Evolutionary conservation across 2,329 filamentous ascomycete genomes (phyloP).

Genomic region (Dactylonectria macrodidyma): DNA sequence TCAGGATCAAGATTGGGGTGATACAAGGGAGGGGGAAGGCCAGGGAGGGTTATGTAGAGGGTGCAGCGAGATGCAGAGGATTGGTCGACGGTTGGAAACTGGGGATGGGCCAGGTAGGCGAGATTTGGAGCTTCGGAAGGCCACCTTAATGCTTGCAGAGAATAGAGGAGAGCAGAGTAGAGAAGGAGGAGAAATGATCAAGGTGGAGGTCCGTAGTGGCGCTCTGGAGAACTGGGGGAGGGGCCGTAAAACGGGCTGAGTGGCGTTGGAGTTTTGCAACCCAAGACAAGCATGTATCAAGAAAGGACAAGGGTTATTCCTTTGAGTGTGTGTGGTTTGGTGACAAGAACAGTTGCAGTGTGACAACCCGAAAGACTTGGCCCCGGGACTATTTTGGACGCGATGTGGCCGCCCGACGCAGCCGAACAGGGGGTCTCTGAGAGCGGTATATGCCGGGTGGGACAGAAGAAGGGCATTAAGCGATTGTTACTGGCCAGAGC

Average conservation of each 20-base stretch:
- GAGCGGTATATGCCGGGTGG: slow-evolving; percentile 4
- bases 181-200: neutral
- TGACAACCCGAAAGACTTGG: neutral
- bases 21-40: neutral
- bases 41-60: neutral
- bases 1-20: neutral
- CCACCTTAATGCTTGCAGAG: neutral
- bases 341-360: neutral
- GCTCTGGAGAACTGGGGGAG: neutral
- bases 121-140: slow-evolving; percentile 11
- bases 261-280: no score
- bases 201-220: neutral
- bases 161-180: no score
- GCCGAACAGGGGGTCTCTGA: neutral
- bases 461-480: neutral
- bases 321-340: no score
- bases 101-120: slow-evolving; percentile 1
- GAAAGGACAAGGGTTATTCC: no score
- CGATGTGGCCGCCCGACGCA: slow-evolving; percentile 29
- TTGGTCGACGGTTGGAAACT: neutral
- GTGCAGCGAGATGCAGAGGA: neutral
- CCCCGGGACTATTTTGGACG: slow-evolving; percentile 11
- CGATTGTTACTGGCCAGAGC: neutral
- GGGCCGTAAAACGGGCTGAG: no score
- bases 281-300: no score